Conservation (phyloP, 805 yeast genomes). For the Wickerhamomyces subpelliculosus region DNA sequence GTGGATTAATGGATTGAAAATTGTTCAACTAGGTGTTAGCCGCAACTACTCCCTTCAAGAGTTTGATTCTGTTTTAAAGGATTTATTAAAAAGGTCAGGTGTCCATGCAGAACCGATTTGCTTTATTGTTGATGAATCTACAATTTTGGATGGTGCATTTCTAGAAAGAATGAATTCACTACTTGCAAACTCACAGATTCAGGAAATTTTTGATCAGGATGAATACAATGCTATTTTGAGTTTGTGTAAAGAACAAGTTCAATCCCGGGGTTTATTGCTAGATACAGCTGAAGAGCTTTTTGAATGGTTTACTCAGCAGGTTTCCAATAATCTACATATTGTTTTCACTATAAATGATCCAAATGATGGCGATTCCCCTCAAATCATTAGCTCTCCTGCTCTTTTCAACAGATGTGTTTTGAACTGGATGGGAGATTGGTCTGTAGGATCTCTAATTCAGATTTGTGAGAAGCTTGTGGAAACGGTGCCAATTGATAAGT, state of each 20-base stretch:
- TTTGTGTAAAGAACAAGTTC: constrained; percentile 49
- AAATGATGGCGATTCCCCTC: constrained; percentile 26
- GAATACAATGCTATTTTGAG: constrained; percentile 48
- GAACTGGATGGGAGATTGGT: constrained; percentile 88
- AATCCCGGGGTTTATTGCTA: constrained; percentile 51
- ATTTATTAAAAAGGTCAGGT: constrained; percentile 42
- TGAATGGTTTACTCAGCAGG: constrained; percentile 64
- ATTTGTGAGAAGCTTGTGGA: constrained; percentile 39
- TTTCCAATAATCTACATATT: constrained; percentile 72
- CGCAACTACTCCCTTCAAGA: constrained; percentile 48
- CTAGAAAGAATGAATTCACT: constrained; percentile 88
- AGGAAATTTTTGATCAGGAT: constrained; percentile 80
- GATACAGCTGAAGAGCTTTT: constrained; percentile 67
- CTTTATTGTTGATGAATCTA: constrained; percentile 75
- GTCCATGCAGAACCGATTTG: constrained; percentile 56
- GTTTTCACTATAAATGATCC: constrained; percentile 68
- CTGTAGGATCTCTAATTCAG: constrained; percentile 37
- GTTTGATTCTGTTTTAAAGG: constrained; percentile 60
- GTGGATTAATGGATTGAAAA: constrained; percentile 79
- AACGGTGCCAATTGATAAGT: constrained; percentile 46
- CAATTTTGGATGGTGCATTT: constrained; percentile 68
- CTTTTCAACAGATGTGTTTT: constrained; percentile 83
- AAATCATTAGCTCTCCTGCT: constrained; percentile 75
- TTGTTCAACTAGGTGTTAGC: constrained; percentile 51
- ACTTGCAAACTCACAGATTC: constrained; percentile 89